Conservation (phyloP, 331 rosid genomes). For the Cucumis variabilis region DNA sequence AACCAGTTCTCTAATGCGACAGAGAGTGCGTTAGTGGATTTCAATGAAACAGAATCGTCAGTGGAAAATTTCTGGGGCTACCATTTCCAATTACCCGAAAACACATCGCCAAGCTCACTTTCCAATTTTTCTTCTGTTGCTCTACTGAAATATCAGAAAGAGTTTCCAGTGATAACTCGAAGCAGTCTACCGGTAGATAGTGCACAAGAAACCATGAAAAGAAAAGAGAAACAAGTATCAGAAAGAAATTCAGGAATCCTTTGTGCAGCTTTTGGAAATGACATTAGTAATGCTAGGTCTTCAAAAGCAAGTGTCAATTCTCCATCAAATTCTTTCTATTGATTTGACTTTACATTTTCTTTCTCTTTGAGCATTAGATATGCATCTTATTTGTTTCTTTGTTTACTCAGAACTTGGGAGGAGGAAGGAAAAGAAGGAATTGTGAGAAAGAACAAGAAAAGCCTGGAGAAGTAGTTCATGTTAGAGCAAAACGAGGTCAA, state of each 20-base stretch:
- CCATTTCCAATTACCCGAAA: slow-evolving; percentile 32
- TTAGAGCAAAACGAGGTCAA: slow-evolving; percentile 45
- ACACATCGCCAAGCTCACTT: neutral
- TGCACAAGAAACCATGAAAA: slow-evolving; percentile 13
- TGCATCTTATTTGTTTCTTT: neutral
- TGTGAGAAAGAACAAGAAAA: slow-evolving; percentile 26
- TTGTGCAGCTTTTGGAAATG: slow-evolving; percentile 21
- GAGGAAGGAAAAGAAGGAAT: slow-evolving; percentile 36
- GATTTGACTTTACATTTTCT: slow-evolving; percentile 18
- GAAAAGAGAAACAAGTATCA: slow-evolving; percentile 23
- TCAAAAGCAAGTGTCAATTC: slow-evolving; percentile 29
- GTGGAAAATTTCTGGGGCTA: slow-evolving; percentile 29
- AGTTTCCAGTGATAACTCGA: slow-evolving; percentile 26
- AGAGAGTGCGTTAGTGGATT: slow-evolving; percentile 19
- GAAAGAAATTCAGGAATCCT: slow-evolving; percentile 28
- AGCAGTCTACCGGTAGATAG: neutral
- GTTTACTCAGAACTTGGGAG: slow-evolving; percentile 28
- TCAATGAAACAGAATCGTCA: slow-evolving; percentile 15
- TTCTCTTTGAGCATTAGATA: neutral
- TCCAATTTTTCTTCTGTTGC: slow-evolving; percentile 24
- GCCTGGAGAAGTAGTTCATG: slow-evolving; percentile 36
- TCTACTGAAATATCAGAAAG: slow-evolving; percentile 10
- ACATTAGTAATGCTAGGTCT: neutral
- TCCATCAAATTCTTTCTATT: neutral
- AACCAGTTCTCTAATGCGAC: slow-evolving; percentile 22